phyloP scores from a whole-genome alignment of 108 stramenopile species.

The Cyclotella cryptica region DNA sequence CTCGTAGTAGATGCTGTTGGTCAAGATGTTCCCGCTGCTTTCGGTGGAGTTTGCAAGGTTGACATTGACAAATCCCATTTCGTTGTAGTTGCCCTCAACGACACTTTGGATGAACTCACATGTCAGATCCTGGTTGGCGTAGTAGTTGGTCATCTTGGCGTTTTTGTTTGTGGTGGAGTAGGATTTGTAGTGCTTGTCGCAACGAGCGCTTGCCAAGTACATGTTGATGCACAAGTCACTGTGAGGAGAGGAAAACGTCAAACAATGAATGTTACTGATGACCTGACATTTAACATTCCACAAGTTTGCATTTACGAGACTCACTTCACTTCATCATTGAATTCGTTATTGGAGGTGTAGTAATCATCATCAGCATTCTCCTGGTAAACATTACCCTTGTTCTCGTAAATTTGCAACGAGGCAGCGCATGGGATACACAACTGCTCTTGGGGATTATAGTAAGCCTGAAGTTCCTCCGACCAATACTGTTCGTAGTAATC shows the following conservation, averaged over 20 bases:
- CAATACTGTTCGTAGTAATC: constrained; percentile 17
- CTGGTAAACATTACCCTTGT: not conserved
- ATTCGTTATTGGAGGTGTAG: not conserved
- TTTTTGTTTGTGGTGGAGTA: constrained; percentile 42
- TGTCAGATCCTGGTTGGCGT: constrained; percentile 47
- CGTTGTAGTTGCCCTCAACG: constrained; percentile 76
- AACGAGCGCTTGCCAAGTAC: constrained; percentile 57
- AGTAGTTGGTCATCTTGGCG: constrained; percentile 24
- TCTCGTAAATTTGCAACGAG: constrained; percentile 15
- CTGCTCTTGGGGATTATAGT: constrained; percentile 28
- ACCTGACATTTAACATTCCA: no score
- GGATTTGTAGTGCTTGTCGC: constrained; percentile 67
- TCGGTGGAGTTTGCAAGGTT: constrained; percentile 31
- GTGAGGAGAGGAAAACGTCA: constrained; percentile 23
- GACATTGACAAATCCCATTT: constrained; percentile 67
- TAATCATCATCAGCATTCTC: constrained; percentile 35
- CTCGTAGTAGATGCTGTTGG: constrained; percentile 24
- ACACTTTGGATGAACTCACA: constrained; percentile 79
- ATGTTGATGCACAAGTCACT: constrained; percentile 56
- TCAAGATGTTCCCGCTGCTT: constrained; percentile 1
- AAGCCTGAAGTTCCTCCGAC: constrained; percentile 17
- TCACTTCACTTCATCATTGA: constrained; percentile 17
- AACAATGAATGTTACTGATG: not conserved
- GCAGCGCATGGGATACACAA: constrained; percentile 19
- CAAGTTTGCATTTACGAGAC: no score